Percentiles rank a stretch among this genome's conserved stretches.
Conservation (phyloP, 805 yeast genomes). For the Metschnikowia gruessii region DNA sequence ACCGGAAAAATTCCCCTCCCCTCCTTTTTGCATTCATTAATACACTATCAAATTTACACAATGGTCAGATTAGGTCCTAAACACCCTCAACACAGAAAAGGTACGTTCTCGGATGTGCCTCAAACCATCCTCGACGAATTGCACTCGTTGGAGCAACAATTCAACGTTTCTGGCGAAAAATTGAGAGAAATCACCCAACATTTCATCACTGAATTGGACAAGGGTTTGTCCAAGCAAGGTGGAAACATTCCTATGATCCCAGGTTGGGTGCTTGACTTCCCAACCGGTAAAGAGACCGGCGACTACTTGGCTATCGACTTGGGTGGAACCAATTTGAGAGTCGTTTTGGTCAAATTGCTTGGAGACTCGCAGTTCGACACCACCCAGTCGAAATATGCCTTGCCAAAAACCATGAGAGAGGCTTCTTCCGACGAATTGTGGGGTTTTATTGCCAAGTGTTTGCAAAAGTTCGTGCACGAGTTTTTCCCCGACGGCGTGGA, state of each 20-base stretch:
- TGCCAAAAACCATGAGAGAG: constrained; percentile 77
- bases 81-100: constrained; percentile 76
- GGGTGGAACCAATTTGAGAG: constrained; percentile 97
- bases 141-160: constrained; percentile 53
- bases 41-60: background rate
- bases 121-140: constrained; percentile 58
- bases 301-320: constrained; percentile 89
- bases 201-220: constrained; percentile 74
- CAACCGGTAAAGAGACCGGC: constrained; percentile 89
- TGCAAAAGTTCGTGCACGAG: constrained; percentile 65
- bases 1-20: constrained; percentile 8
- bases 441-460: constrained; percentile 80
- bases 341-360: constrained; percentile 77
- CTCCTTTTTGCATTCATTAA: background rate
- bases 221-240: constrained; percentile 72
- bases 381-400: constrained; percentile 77
- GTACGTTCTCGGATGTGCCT: constrained; percentile 60
- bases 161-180: constrained; percentile 59
- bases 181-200: constrained; percentile 68
- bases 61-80: constrained; percentile 88
- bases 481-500: constrained; percentile 67
- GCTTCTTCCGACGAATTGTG: constrained; percentile 75
- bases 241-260: constrained; percentile 97
- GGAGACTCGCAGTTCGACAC: constrained; percentile 86
- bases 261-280: constrained; percentile 92